Conservation (phyloP, 202 grass and related monocot species). For the Dendrocalamus latiflorus region DNA sequence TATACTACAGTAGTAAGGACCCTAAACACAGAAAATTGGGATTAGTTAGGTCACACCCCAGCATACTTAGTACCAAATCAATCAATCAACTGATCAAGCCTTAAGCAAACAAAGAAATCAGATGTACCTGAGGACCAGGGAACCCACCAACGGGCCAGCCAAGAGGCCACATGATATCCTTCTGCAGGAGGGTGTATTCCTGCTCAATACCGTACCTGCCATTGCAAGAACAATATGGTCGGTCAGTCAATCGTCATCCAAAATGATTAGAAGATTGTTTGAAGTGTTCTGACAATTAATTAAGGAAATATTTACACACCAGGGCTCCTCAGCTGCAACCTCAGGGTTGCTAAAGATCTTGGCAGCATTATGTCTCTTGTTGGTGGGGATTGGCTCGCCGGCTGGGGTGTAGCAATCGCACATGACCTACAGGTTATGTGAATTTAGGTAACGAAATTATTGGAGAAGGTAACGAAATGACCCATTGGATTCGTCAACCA, state of each 20-base stretch:
- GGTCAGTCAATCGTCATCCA: not conserved
- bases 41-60: constrained; percentile 12
- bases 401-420: constrained; percentile 98
- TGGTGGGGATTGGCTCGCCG: constrained; percentile 80
- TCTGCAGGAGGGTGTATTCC: constrained; percentile 97
- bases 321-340: no score
- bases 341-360: no score
- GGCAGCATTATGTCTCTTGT: no score
- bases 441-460: constrained; percentile 54
- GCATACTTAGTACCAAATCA: constrained; percentile 2
- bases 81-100: not conserved
- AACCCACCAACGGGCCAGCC: constrained; percentile 96
- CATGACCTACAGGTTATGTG: constrained; percentile 60
- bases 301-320: no score
- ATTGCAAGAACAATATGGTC: not conserved
- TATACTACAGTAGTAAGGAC: constrained; percentile 84
- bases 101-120: not conserved
- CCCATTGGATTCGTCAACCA: not conserved
- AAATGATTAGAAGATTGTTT: not conserved
- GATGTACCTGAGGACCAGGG: constrained; percentile 84
- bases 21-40: constrained; percentile 28
- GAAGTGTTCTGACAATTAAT: no score
- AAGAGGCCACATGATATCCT: constrained; percentile 85
- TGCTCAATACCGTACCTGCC: constrained; percentile 95
- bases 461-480: not conserved